A percentile compares a stretch with the other conserved stretches of the same genome.
Evolutionary conservation across 2,329 filamentous ascomycete species (phyloP).

Genomic region (Clonostachys byssicola): DNA sequence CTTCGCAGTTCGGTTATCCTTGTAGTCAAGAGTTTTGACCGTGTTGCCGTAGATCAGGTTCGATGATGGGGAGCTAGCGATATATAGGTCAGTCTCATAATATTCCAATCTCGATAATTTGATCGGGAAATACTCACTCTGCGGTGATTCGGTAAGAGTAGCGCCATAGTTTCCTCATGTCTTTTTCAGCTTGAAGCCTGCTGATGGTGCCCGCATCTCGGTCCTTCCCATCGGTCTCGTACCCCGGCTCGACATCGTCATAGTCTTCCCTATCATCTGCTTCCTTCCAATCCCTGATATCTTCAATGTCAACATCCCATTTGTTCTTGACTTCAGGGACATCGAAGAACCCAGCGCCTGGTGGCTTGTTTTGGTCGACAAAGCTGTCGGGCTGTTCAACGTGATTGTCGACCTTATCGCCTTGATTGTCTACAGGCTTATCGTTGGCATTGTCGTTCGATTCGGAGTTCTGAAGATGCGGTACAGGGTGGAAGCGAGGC

Average conservation of each 20-base stretch:
- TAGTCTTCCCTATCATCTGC: slow-evolving; percentile 25
- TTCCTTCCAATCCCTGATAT: slow-evolving; percentile 27
- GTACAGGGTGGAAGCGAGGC: slow-evolving; percentile 25
- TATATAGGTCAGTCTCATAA: background rate
- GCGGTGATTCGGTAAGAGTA: slow-evolving; percentile 32
- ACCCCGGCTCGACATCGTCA: slow-evolving; percentile 25
- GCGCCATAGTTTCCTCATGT: slow-evolving; percentile 33
- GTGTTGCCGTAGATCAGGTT: slow-evolving; percentile 56
- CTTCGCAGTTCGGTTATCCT: slow-evolving; percentile 27
- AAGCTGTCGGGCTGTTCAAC: background rate
- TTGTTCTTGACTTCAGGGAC: slow-evolving; percentile 5
- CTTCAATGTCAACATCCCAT: slow-evolving; percentile 28
- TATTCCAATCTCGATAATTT: background rate
- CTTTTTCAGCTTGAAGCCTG: slow-evolving; percentile 33
- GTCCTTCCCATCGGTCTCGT: slow-evolving; percentile 26
- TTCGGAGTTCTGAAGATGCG: slow-evolving; percentile 12
- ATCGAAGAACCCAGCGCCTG: background rate
- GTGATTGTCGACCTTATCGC: background rate
- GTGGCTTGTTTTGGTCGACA: no score
- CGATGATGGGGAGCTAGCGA: slow-evolving; percentile 33
- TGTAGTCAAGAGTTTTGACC: slow-evolving; percentile 36
- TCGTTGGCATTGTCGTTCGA: background rate
- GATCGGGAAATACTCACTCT: slow-evolving; percentile 24
- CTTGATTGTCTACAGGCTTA: no score
- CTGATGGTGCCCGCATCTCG: slow-evolving; percentile 23